A percentile compares a stretch with the other conserved stretches of the same genome.
Conservation (phyloP, 805 yeast species). For the Starmerella etchellsii region DNA sequence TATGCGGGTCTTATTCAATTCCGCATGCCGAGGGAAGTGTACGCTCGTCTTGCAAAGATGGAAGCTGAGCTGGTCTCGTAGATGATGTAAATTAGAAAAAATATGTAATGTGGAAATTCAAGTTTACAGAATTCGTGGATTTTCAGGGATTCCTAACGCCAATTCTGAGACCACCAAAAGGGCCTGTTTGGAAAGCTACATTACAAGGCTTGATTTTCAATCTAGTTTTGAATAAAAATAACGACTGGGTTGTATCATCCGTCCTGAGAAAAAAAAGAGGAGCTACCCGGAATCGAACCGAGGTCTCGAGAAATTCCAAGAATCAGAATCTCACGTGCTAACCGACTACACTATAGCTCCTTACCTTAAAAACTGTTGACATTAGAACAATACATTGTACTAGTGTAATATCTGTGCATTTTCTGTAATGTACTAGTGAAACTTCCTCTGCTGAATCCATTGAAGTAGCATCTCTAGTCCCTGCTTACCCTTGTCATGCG, state of each 20-base stretch:
- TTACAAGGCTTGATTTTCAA: no score
- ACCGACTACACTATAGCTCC: not conserved
- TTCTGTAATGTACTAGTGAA: not conserved
- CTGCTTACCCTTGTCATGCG: conserved; percentile 70
- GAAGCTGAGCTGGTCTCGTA: conserved; percentile 15
- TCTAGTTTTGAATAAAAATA: no score
- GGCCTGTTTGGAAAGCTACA: not conserved
- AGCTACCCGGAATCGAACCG: no score
- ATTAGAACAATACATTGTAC: not conserved
- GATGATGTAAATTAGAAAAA: no score
- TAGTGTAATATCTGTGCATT: not conserved
- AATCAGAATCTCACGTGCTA: no score
- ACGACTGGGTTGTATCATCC: no score
- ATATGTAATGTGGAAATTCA: not conserved
- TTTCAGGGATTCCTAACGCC: not conserved
- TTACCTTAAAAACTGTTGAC: not conserved
- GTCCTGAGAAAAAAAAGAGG: no score
- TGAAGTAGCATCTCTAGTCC: conserved; percentile 71
- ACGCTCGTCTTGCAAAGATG: conserved; percentile 18
- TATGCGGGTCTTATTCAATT: conserved; percentile 92
- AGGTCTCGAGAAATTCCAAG: no score
- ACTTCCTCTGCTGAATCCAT: conserved; percentile 40
- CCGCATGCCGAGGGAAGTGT: conserved; percentile 57
- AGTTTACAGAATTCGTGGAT: not conserved
- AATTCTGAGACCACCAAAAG: not conserved